A percentile compares a stretch with the other conserved stretches of the same genome.
phyloP scores from a whole-genome alignment of 2,329 filamentous ascomycete species.

The Fusarium napiforme region DNA sequence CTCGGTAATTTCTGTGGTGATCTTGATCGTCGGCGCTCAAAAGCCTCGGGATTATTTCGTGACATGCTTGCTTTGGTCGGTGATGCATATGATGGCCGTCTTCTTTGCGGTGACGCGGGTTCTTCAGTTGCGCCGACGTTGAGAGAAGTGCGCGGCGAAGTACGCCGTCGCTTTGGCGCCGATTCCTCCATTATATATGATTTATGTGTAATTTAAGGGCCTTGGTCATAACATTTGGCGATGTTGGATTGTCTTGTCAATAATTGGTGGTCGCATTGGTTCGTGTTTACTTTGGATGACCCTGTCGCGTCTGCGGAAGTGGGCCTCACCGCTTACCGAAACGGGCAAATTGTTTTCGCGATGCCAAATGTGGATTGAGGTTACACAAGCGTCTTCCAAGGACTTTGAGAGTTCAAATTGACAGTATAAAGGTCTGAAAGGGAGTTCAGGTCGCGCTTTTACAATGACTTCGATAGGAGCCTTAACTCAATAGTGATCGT shows the following conservation, averaged over 20 bases:
- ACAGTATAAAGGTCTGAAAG: too few relatives aligned
- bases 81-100: constrained; percentile 71
- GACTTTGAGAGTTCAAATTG: too few relatives aligned
- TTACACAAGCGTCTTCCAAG: background rate
- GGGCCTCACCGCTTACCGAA: constrained; percentile 43
- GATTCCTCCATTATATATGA: constrained; percentile 59
- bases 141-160: constrained; percentile 60
- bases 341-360: constrained; percentile 3
- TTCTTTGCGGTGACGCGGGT: constrained; percentile 47
- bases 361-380: background rate
- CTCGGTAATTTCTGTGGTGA: constrained; percentile 48
- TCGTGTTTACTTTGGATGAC: constrained; percentile 41
- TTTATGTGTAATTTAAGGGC: background rate
- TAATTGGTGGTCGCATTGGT: constrained; percentile 37
- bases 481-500: too few relatives aligned
- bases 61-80: constrained; percentile 73
- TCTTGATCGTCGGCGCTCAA: constrained; percentile 58
- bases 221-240: constrained; percentile 23
- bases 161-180: constrained; percentile 72
- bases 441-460: too few relatives aligned
- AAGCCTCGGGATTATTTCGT: constrained; percentile 68
- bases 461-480: too few relatives aligned
- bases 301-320: constrained; percentile 40
- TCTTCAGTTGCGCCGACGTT: constrained; percentile 27
- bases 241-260: background rate